Evolutionary conservation across 2,329 filamentous ascomycete genomes (phyloP).

Genomic region (Apiospora pterosperma): DNA sequence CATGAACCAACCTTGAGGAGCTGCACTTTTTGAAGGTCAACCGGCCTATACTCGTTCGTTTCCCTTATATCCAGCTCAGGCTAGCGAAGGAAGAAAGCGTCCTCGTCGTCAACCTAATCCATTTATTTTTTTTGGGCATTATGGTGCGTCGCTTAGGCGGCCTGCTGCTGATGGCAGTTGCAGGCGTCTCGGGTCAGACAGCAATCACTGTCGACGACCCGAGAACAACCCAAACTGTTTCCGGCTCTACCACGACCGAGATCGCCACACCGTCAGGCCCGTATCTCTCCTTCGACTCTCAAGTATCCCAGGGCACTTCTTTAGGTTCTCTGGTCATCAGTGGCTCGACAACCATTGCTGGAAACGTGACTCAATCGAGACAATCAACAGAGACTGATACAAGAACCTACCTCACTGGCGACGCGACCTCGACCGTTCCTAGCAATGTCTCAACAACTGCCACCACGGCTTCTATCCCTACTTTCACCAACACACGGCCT

Average conservation of each 20-base stretch:
- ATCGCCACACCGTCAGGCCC: conserved; percentile 38
- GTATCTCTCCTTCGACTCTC: conserved; percentile 42
- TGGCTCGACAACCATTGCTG: conserved; percentile 23
- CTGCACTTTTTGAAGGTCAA: not conserved
- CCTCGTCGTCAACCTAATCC: not conserved
- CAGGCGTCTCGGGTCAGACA: conserved; percentile 23
- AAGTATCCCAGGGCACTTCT: conserved; percentile 34
- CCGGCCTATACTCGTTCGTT: not conserved
- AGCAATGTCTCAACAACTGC: conserved; percentile 37
- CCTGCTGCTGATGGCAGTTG: conserved; percentile 19
- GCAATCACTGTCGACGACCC: conserved; percentile 30
- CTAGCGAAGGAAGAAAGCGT: not conserved
- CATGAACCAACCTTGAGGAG: not conserved
- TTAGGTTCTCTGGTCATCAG: conserved; percentile 22
- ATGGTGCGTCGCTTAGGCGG: conserved; percentile 18
- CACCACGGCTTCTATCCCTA: conserved; percentile 36
- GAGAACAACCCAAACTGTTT: conserved; percentile 32
- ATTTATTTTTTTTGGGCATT: conserved; percentile 4
- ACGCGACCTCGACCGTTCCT: conserved; percentile 36
- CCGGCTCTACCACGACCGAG: conserved; percentile 23
- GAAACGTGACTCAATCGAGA: conserved; percentile 22
- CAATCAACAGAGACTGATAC: conserved; percentile 20
- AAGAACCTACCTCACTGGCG: conserved; percentile 43
- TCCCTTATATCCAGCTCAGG: not conserved
- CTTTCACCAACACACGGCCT: conserved; percentile 67